Percentiles rank a stretch among this genome's conserved stretches.
Evolutionary conservation across 169 alveolate species (phyloP).

Genomic region (Babesia ovis): DNA sequence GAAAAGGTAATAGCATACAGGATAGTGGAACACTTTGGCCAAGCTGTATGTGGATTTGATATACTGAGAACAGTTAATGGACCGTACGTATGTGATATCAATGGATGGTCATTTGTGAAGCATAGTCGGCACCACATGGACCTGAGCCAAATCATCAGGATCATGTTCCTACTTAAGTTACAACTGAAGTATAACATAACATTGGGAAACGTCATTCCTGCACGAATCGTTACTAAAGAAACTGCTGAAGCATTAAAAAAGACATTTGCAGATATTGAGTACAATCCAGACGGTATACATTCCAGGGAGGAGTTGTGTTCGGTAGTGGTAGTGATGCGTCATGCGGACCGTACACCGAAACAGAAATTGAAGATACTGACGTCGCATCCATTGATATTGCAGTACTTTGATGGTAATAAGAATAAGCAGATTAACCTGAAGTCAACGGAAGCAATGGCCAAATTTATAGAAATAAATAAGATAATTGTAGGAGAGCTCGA

Average conservation of each 20-base stretch:
- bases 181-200: slow-evolving; percentile 72
- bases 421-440: slow-evolving; percentile 88
- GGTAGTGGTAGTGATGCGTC: slow-evolving; percentile 96
- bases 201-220: slow-evolving; percentile 68
- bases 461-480: slow-evolving; percentile 68
- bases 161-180: slow-evolving; percentile 73
- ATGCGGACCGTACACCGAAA: slow-evolving; percentile 97
- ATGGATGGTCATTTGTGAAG: slow-evolving; percentile 97
- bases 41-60: slow-evolving; percentile 93
- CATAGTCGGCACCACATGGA: slow-evolving; percentile 91
- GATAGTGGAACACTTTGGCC: slow-evolving; percentile 91
- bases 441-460: slow-evolving; percentile 89
- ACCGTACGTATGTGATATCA: slow-evolving; percentile 96
- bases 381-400: slow-evolving; percentile 76
- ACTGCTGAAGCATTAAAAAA: slow-evolving; percentile 69
- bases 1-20: slow-evolving; percentile 92
- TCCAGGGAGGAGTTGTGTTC: slow-evolving; percentile 90
- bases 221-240: slow-evolving; percentile 63
- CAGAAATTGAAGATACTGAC: slow-evolving; percentile 93
- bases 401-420: slow-evolving; percentile 72
- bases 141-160: slow-evolving; percentile 86
- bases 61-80: slow-evolving; percentile 88
- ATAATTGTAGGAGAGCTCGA: slow-evolving; percentile 68
- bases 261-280: slow-evolving; percentile 68
- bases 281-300: slow-evolving; percentile 55